Evolutionary conservation across 2,329 filamentous ascomycete genomes (phyloP).

Genomic region (Blastomyces silverae): DNA sequence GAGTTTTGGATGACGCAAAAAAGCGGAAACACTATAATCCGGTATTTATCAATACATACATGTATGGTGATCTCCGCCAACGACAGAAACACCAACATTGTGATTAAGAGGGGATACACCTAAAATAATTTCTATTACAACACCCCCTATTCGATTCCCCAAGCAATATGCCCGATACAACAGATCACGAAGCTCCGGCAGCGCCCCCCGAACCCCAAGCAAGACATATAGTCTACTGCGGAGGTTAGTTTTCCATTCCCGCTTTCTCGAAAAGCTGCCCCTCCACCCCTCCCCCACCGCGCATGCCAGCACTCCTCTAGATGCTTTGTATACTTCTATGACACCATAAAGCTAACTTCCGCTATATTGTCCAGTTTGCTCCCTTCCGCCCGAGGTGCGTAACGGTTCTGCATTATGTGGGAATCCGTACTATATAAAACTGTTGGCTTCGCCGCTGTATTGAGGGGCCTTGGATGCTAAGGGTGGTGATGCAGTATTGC

Average conservation of each 20-base stretch:
- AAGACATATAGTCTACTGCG: slow-evolving; percentile 56
- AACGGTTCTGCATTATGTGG: neutral
- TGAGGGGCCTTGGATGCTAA: neutral
- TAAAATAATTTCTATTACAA: neutral
- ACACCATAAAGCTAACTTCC: slow-evolving; percentile 13
- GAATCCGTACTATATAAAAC: neutral
- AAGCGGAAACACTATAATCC: neutral
- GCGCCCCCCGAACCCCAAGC: slow-evolving; percentile 40
- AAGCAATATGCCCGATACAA: slow-evolving; percentile 19
- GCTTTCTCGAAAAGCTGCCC: neutral
- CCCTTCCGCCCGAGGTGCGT: slow-evolving; percentile 60
- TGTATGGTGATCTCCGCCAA: neutral
- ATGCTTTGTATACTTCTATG: slow-evolving; percentile 1
- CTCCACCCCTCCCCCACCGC: neutral
- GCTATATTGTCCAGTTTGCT: slow-evolving; percentile 48
- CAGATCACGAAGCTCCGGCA: slow-evolving; percentile 16
- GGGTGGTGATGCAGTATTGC: slow-evolving; percentile 69
- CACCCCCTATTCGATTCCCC: neutral
- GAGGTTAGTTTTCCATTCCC: slow-evolving; percentile 41
- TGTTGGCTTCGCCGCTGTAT: too few relatives aligned
- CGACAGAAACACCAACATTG: neutral
- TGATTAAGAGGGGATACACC: neutral
- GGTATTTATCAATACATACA: neutral
- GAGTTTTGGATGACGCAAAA: neutral
- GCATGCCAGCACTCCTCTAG: neutral